Conservation (phyloP, 257 asterid species). For the Solanum boliviense region DNA sequence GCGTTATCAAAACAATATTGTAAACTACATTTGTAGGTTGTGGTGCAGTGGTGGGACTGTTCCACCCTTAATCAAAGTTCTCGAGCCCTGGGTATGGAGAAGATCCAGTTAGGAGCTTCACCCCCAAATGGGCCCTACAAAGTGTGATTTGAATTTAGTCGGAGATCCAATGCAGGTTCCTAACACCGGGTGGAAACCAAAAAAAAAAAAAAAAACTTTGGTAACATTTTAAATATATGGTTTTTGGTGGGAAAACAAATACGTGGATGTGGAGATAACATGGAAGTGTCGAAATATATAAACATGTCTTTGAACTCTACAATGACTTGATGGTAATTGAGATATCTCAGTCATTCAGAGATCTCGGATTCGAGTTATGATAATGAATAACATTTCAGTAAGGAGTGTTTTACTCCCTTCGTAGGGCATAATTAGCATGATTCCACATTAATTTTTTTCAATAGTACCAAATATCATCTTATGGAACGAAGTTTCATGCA, state of each 20-base stretch:
- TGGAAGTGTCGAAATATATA: background rate
- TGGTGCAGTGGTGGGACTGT: fast-evolving
- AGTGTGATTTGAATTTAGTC: background rate
- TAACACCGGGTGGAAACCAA: background rate
- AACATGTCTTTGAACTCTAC: background rate
- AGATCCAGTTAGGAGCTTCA: fast-evolving
- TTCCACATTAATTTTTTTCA: background rate
- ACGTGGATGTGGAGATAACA: background rate
- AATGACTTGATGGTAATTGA: background rate
- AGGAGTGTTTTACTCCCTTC: background rate
- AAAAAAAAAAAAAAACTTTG: too few relatives aligned
- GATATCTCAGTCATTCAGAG: background rate
- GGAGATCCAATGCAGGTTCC: background rate
- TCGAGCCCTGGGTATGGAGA: fast-evolving
- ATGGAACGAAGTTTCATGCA: background rate
- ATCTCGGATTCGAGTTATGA: background rate
- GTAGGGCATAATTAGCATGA: background rate
- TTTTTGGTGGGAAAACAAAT: background rate
- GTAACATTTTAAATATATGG: background rate
- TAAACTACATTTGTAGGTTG: background rate
- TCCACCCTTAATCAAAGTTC: fast-evolving
- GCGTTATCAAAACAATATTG: background rate
- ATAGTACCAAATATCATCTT: background rate
- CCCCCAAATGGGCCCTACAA: fast-evolving
- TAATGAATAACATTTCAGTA: background rate